phyloP scores from a whole-genome alignment of 495 filamentous ascomycete species.

The Chaetomium cochliodes region DNA sequence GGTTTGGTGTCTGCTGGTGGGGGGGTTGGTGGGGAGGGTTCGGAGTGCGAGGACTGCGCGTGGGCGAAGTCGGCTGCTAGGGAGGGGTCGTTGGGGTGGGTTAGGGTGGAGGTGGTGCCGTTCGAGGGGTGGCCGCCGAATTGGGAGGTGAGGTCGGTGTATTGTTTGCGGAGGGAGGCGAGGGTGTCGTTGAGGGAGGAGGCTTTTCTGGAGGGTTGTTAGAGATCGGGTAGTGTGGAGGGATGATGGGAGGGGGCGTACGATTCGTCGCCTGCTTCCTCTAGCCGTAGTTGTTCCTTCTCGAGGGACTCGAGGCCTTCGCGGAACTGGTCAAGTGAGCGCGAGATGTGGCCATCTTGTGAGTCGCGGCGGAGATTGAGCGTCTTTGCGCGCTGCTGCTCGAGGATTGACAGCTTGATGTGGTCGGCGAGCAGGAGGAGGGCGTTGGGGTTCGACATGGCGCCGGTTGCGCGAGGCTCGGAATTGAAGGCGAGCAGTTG shows the following conservation, averaged over 20 bases:
- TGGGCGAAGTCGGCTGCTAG: slow-evolving; percentile 66
- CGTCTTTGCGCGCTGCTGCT: slow-evolving; percentile 84
- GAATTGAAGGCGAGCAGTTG: background rate
- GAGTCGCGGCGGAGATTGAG: slow-evolving; percentile 76
- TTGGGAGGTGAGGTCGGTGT: slow-evolving; percentile 57
- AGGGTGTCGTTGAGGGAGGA: slow-evolving; percentile 49
- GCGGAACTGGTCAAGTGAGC: slow-evolving; percentile 80
- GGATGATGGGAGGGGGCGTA: slow-evolving; percentile 32
- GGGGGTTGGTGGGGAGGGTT: slow-evolving; percentile 35
- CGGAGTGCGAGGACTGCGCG: slow-evolving; percentile 50
- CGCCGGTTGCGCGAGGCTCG: slow-evolving; percentile 8
- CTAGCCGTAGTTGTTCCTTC: slow-evolving; percentile 60
- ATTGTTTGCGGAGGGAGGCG: slow-evolving; percentile 55
- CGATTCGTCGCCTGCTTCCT: slow-evolving; percentile 59
- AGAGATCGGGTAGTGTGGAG: background rate
- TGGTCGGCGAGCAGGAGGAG: slow-evolving; percentile 75
- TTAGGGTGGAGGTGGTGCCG: slow-evolving; percentile 50
- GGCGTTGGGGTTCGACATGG: slow-evolving; percentile 59
- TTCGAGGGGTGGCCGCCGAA: slow-evolving; percentile 60
- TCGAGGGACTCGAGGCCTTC: slow-evolving; percentile 78
- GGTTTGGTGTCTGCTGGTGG: slow-evolving; percentile 32
- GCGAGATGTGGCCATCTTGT: slow-evolving; percentile 85
- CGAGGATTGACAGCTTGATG: slow-evolving; percentile 76
- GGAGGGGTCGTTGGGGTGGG: slow-evolving; percentile 64
- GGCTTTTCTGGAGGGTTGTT: slow-evolving; percentile 41